Base-by-base conservation (phyloP, 1,284 basidiomycete species). In the Chondrostereum purpureum region DNA sequence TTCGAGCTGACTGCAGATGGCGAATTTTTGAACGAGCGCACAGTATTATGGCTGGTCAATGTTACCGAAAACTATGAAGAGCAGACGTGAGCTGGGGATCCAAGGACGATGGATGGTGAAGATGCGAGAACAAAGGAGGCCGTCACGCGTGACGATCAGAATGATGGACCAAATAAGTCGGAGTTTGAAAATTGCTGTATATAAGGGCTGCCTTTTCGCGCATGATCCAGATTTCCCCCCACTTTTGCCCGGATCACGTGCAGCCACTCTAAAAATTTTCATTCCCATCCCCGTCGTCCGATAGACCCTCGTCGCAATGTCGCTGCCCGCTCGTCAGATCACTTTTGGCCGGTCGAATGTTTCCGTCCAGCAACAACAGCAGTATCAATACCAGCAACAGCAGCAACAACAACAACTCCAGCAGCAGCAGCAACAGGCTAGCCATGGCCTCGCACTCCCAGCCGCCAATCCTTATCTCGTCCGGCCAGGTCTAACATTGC, bases 281-380 rank as follows among this genome's bases (percentile, higher is more conserved):
- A n/a, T n/a, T n/a, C n/a, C n/a, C n/a, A n/a, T 31, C 27, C 8
- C 27, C 27, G 27, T 31, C 27, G 8, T 8, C 27, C 27, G n/a
- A 8, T 31, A 31, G 27, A 31, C 8, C n/a, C n/a, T n/a, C n/a
- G 27, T n/a, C 8, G n/a, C 8, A 31, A 31, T 31, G 27, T 84
- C 80, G 33, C 70, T 88, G 48, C 83, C 83, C 50, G 76, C 85
- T 50, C 85, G 85, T 57, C 84, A 83, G 58, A 74, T 88, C 55
- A 85, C 77, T 40, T 86, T 88, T 61, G 82, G 80, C 50, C 76
- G 83, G 49, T 67, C 81, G 40, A 77, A 75, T 48, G 69, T 64
- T 24, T 55, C 69, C 4, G 62, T 65, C 6, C 69, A 69, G 50
- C 68, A 67, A 47, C 68, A 72, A 36, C 67, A 69, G 50, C 61